Percentiles rank a stretch among this genome's conserved stretches.
phyloP scores from a whole-genome alignment of 176 grass and related monocot genomes.

The Oryza meridionalis region DNA sequence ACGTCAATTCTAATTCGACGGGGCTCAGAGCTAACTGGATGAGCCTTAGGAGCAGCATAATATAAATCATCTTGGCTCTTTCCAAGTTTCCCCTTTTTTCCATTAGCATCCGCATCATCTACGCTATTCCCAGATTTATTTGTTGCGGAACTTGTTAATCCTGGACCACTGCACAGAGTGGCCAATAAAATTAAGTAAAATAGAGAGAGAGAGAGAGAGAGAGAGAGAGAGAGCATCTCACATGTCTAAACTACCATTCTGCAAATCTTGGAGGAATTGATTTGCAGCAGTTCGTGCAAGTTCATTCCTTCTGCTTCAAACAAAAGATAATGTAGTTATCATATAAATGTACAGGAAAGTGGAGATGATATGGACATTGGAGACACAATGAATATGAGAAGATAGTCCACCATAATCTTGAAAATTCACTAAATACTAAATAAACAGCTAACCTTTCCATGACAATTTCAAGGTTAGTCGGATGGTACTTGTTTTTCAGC shows the following conservation, averaged over 20 bases:
- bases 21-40: conserved; percentile 77
- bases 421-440: conserved; percentile 14
- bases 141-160: conserved; percentile 46
- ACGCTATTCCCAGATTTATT: conserved; percentile 69
- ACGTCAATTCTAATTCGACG: conserved; percentile 77
- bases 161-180: conserved; percentile 71
- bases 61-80: conserved; percentile 58
- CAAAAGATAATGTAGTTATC: neutral
- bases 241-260: conserved; percentile 74
- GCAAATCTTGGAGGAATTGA: conserved; percentile 92
- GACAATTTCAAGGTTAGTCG: conserved; percentile 83
- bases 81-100: conserved; percentile 76
- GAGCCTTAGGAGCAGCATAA: conserved; percentile 81
- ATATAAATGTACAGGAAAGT: neutral
- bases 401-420: conserved; percentile 1
- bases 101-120: conserved; percentile 63
- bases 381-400: neutral
- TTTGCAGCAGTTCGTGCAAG: conserved; percentile 61
- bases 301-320: conserved; percentile 56
- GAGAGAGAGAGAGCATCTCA: conserved; percentile 38
- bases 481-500: conserved; percentile 98
- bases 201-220: neutral
- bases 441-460: conserved; percentile 77
- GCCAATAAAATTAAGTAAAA: conserved; percentile 33
- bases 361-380: neutral